Evolutionary conservation across 2,329 filamentous ascomycete species (phyloP).

Genomic region (Lomentospora prolificans): DNA sequence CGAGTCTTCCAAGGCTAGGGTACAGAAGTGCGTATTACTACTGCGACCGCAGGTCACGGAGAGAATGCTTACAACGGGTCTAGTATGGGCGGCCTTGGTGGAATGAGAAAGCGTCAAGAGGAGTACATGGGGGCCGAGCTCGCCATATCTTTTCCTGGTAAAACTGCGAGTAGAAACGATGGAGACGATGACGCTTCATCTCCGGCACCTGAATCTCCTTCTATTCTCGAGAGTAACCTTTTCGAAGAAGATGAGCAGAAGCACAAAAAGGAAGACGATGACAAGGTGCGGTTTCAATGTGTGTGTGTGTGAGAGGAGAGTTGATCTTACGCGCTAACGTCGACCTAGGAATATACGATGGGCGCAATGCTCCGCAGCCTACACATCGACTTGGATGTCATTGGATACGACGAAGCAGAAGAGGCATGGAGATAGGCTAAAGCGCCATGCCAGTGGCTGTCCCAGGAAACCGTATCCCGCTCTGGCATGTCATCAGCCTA

Average conservation of each 20-base stretch:
- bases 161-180: too few species aligned
- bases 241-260: not conserved
- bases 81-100: not conserved
- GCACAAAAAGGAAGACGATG: not conserved
- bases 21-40: slow-evolving; percentile 4
- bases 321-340: not conserved
- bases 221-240: not conserved
- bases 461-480: not conserved
- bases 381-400: slow-evolving; percentile 12
- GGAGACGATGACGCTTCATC: not conserved
- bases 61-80: not conserved
- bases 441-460: not conserved
- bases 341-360: slow-evolving; percentile 12
- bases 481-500: too few species aligned
- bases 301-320: too few species aligned
- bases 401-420: slow-evolving; percentile 13
- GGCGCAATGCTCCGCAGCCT: slow-evolving; percentile 13
- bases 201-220: not conserved
- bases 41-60: not conserved
- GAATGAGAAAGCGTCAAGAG: not conserved
- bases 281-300: not conserved
- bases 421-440: slow-evolving; percentile 10
- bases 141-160: too few species aligned
- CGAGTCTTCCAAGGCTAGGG: slow-evolving; percentile 4
- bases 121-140: not conserved